Evolutionary conservation across 768 basidiomycete species (phyloP).

Genomic region (Trametes cubensis): DNA sequence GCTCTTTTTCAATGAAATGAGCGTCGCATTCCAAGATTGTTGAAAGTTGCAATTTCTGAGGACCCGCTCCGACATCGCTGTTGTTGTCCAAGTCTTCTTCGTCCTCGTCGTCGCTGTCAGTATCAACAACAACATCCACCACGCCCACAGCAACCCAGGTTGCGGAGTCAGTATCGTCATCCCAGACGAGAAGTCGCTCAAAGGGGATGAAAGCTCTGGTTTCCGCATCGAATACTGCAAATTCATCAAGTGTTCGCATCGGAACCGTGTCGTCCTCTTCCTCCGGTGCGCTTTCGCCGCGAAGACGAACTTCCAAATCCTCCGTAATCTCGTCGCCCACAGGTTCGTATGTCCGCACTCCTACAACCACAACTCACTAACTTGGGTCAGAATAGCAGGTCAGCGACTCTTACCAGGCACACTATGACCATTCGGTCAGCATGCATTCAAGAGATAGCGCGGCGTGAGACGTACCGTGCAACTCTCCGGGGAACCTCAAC

Average conservation of each 20-base stretch:
- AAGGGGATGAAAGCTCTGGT: conserved; percentile 45
- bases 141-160: conserved; percentile 41
- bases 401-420: not conserved
- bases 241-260: conserved; percentile 57
- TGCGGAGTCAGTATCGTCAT: not conserved
- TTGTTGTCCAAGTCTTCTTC: conserved; percentile 30
- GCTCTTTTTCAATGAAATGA: conserved; percentile 42
- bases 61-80: not conserved
- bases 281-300: conserved; percentile 43
- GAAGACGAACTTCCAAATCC: conserved; percentile 39
- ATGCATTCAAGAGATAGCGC: not conserved
- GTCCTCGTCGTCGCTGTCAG: conserved; percentile 34
- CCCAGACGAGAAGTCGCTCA: conserved; percentile 35
- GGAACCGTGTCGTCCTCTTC: conserved; percentile 43
- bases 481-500: conserved; percentile 6
- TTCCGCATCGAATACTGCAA: conserved; percentile 50
- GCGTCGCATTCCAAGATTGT: conserved; percentile 50
- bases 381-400: not conserved
- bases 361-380: not conserved
- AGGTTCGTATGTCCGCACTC: conserved; percentile 14
- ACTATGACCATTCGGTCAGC: not conserved
- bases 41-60: conserved; percentile 43
- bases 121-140: conserved; percentile 42
- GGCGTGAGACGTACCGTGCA: not conserved
- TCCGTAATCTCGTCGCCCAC: conserved; percentile 29